phyloP scores from a whole-genome alignment of 495 filamentous ascomycete genomes.

The Xanthoparmelia taractica region DNA sequence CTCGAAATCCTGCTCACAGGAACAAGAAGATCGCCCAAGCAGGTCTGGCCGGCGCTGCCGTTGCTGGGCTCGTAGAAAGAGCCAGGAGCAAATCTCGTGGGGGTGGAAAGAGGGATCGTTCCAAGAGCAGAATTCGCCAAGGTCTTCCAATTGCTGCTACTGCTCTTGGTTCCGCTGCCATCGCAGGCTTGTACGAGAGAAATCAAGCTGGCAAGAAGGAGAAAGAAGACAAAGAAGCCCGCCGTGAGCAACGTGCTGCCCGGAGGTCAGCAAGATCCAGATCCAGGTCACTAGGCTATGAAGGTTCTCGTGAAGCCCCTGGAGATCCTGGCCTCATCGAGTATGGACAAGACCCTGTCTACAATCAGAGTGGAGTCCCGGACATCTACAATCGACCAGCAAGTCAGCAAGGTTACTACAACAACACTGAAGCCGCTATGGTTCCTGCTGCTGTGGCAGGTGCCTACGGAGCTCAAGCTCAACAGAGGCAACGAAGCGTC shows the following conservation, averaged over 20 bases:
- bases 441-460: constrained; percentile 34
- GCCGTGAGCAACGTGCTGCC: constrained; percentile 24
- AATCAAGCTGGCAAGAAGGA: constrained; percentile 61
- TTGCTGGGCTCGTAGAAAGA: constrained; percentile 67
- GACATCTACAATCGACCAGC: constrained; percentile 45
- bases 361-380: constrained; percentile 40
- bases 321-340: constrained; percentile 65
- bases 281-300: constrained; percentile 49
- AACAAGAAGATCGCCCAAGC: constrained; percentile 67
- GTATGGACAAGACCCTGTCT: constrained; percentile 63
- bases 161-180: constrained; percentile 69
- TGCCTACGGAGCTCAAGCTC: constrained; percentile 23
- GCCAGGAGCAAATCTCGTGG: constrained; percentile 64
- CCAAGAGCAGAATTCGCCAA: constrained; percentile 52
- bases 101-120: constrained; percentile 39
- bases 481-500: constrained; percentile 32
- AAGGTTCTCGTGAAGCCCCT: constrained; percentile 52
- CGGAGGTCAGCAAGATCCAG: constrained; percentile 40
- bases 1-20: constrained; percentile 51
- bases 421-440: constrained; percentile 29
- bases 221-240: constrained; percentile 45
- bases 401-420: constrained; percentile 37
- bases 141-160: constrained; percentile 64
- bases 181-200: constrained; percentile 74
- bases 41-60: constrained; percentile 68